phyloP scores from a whole-genome alignment of 2,329 filamentous ascomycete species.

The Fusarium sacchari region DNA sequence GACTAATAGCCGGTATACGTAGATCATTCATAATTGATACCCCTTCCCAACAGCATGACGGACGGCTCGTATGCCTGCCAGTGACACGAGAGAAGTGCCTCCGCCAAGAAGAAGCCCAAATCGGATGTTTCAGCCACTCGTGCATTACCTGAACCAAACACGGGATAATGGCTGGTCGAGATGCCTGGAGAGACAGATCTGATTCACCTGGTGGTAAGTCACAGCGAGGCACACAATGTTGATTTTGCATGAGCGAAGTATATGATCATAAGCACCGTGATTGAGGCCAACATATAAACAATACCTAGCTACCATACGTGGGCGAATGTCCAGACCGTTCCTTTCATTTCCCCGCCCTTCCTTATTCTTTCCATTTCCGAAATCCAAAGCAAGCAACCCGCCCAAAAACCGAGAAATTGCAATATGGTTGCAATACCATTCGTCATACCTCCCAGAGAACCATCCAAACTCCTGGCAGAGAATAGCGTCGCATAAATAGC shows the following conservation, averaged over 20 bases:
- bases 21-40: constrained; percentile 37
- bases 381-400: constrained; percentile 5
- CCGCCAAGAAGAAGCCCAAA: not conserved
- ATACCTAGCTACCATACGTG: constrained; percentile 30
- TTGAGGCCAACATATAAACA: constrained; percentile 22
- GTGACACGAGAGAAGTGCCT: not conserved
- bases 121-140: not conserved
- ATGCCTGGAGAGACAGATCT: not conserved
- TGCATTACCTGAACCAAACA: not conserved
- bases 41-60: constrained; percentile 23
- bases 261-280: constrained; percentile 13
- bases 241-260: not conserved
- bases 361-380: constrained; percentile 1
- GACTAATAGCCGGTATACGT: constrained; percentile 15
- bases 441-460: constrained; percentile 16
- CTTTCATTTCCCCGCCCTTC: constrained; percentile 11
- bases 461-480: constrained; percentile 46
- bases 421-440: constrained; percentile 23
- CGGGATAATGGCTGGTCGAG: not conserved
- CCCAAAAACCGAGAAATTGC: constrained; percentile 16
- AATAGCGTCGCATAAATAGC: constrained; percentile 30
- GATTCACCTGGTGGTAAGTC: not conserved
- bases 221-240: not conserved
- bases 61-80: not conserved
- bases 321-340: constrained; percentile 20